A percentile compares a stretch with the other conserved stretches of the same genome.
phyloP scores from a whole-genome alignment of 441 rosid species.

The Omphalea diandra region DNA sequence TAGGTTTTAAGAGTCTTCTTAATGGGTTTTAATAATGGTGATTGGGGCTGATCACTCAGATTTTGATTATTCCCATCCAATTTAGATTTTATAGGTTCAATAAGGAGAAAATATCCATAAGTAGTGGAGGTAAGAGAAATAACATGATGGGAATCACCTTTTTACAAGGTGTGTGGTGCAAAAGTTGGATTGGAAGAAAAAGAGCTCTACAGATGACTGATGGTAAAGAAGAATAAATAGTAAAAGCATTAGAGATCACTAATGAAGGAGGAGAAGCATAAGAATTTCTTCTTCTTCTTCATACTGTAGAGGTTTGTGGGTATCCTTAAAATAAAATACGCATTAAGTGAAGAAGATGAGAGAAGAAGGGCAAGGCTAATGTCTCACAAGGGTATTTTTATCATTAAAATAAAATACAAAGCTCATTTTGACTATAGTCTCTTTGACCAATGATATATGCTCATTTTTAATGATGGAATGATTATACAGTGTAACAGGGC shows the following conservation, averaged over 20 bases:
- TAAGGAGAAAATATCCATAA: slow-evolving; percentile 71
- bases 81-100: slow-evolving; percentile 33
- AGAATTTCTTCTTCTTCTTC: slow-evolving; percentile 18
- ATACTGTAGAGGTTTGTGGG: too few relatives aligned
- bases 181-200: slow-evolving; percentile 64
- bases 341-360: too few relatives aligned
- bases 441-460: too few relatives aligned
- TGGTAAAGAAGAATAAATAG: slow-evolving; percentile 29
- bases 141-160: slow-evolving; percentile 88
- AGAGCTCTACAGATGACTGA: slow-evolving; percentile 40
- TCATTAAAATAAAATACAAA: too few relatives aligned
- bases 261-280: slow-evolving; percentile 18
- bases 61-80: slow-evolving; percentile 20
- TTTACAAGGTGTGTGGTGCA: slow-evolving; percentile 82
- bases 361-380: too few relatives aligned
- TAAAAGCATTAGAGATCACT: slow-evolving; percentile 1
- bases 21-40: slow-evolving; percentile 21
- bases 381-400: too few relatives aligned
- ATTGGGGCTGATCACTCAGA: slow-evolving; percentile 28
- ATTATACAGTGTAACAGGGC: too few relatives aligned
- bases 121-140: slow-evolving; percentile 82
- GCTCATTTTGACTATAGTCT: too few relatives aligned
- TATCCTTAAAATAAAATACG: too few relatives aligned
- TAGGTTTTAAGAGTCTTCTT: slow-evolving; percentile 20
- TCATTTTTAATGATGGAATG: too few relatives aligned